These are phyloP conservation scores for Calonectria honghensis DNA, from an alignment of 2,329 filamentous ascomycete species.

Conservation along the genomic window DNA sequence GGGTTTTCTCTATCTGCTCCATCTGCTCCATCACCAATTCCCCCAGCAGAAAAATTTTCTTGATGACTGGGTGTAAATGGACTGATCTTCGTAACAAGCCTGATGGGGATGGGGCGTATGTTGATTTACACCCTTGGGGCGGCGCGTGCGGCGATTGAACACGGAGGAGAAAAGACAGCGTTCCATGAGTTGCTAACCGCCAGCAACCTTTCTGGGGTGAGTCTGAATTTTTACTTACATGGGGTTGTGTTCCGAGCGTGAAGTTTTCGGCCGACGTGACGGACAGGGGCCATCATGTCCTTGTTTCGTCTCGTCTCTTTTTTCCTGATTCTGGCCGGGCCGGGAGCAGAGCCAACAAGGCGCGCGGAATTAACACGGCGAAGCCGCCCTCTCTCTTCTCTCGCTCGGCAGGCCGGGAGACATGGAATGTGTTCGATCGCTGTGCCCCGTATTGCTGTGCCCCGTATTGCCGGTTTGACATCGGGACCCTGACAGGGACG, in stretches of 20 bases:
- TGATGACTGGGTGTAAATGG: conserved; percentile 36
- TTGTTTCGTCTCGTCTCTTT: conserved; percentile 30
- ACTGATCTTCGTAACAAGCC: conserved; percentile 42
- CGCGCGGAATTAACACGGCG: conserved; percentile 12
- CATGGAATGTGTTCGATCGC: background rate
- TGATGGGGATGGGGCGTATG: conserved; percentile 38
- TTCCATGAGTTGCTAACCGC: conserved; percentile 14
- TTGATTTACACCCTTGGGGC: conserved; percentile 28
- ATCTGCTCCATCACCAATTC: conserved; percentile 3
- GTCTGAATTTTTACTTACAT: conserved; percentile 19
- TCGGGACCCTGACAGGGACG: background rate
- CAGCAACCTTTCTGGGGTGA: background rate
- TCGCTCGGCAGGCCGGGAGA: conserved; percentile 6
- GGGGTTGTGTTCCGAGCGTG: conserved; percentile 30
- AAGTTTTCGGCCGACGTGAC: conserved; percentile 34
- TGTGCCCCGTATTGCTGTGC: background rate
- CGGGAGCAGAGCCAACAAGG: conserved; percentile 13
- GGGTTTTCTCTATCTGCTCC: conserved; percentile 9
- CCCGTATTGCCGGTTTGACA: background rate
- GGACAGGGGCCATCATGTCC: conserved; percentile 30
- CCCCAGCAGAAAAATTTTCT: conserved; percentile 9
- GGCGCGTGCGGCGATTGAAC: conserved; percentile 36
- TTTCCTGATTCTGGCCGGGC: background rate
- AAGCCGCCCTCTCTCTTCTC: background rate
- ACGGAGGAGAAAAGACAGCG: conserved; percentile 24